Evolutionary conservation across 2,329 filamentous ascomycete genomes (phyloP).

Genomic region (Monilinia polystroma): DNA sequence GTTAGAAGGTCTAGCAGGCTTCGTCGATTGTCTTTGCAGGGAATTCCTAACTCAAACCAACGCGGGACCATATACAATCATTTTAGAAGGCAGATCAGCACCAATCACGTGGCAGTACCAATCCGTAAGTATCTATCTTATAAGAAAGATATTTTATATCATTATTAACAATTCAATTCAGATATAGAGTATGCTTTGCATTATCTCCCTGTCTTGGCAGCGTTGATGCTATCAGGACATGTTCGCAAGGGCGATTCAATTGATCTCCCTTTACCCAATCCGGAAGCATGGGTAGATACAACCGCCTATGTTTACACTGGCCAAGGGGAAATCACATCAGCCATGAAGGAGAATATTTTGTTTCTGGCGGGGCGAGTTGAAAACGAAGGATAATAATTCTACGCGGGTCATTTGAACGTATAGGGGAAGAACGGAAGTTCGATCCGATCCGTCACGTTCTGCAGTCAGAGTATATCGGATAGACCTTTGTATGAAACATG

Average conservation of each 20-base stretch:
- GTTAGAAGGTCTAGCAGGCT: slow-evolving; percentile 30
- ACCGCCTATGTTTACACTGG: slow-evolving; percentile 57
- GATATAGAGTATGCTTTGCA: slow-evolving; percentile 50
- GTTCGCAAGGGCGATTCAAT: slow-evolving; percentile 53
- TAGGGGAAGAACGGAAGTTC: slow-evolving; percentile 8
- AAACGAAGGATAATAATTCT: slow-evolving; percentile 17
- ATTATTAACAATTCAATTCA: slow-evolving; percentile 33
- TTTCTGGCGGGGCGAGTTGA: slow-evolving; percentile 51
- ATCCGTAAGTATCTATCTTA: slow-evolving; percentile 46
- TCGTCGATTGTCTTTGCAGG: slow-evolving; percentile 28
- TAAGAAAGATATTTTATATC: background rate
- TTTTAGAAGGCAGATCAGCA: background rate
- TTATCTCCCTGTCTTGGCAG: slow-evolving; percentile 53
- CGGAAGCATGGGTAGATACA: slow-evolving; percentile 56
- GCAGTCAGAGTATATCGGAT: background rate
- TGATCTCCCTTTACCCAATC: slow-evolving; percentile 58
- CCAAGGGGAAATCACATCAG: slow-evolving; percentile 47
- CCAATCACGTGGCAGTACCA: slow-evolving; percentile 42
- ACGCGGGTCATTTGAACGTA: background rate
- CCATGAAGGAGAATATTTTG: slow-evolving; percentile 52
- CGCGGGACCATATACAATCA: slow-evolving; percentile 18
- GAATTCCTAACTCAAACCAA: slow-evolving; percentile 3
- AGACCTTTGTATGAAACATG: slow-evolving; percentile 1
- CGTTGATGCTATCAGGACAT: slow-evolving; percentile 54
- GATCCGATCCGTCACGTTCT: slow-evolving; percentile 15